Base-by-base conservation (phyloP, 1,139 yeast species). In the Sugiyamaella grinbergsii region DNA sequence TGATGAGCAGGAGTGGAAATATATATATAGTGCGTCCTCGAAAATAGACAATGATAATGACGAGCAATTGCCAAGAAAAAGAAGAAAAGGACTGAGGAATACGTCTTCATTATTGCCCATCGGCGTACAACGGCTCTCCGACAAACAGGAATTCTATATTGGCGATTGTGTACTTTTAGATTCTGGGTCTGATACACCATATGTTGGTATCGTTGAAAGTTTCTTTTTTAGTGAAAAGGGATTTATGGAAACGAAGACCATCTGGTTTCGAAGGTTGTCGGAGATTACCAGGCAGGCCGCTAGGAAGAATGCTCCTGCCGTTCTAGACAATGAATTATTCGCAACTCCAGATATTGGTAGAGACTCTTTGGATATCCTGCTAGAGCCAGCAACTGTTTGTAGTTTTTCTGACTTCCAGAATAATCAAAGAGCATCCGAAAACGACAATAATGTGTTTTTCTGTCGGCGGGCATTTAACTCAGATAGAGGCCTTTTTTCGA, bases 151-250 rank as follows among this genome's bases (percentile, higher is more conserved):
- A 32, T 60, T 58, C 43, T 42, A 45, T 5, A 32, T 51, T 3
- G 64, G 64, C 13, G 65, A 61, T 37, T 48, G 51, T 32, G 62
- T 61, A 8, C 49, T 51, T 7, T 43, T 61, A 6, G 56, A 52
- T 15, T 54, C 62, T 11, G 49, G 42, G 5, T 38, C 47, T 4
- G 59, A 52, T 10, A 50, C 33, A 11, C 61, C 63, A 11, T 53
- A 48, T 37, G 49, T 61, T 18, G 64, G 56, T 1, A 29, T 60
- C 15, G 56, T 61, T 29, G 49, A 50, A 20, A 53, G 50, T n/a
- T 60, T 61, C 39, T 47, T 39, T n/a, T 53, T 49, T 40, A 47
- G 52, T 34, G 37, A 42, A 10, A 51, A 53, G 8, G 62, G 60
- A 3, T 28, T 52, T 16, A 45, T 58, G 53, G 56, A 55, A 26